These are phyloP conservation scores for Lactarius quietus DNA, from an alignment of 768 basidiomycete genomes.

Conservation along the genomic window DNA sequence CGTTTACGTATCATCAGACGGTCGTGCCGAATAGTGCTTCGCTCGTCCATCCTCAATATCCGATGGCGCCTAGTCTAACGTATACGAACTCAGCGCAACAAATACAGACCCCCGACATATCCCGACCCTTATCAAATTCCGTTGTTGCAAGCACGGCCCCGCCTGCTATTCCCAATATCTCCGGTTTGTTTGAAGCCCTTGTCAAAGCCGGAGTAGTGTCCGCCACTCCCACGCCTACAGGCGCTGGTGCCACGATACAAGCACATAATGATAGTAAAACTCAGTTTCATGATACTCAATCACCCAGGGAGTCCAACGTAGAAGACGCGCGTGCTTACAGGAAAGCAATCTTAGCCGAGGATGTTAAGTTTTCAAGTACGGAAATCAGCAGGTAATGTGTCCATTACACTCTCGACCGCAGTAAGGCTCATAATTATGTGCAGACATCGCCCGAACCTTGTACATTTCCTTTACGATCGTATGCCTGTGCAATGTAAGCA, in stretches of 20 bases:
- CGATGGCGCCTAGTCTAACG: slow-evolving; percentile 16
- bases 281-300: slow-evolving; percentile 35
- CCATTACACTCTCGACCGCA: background rate
- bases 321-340: slow-evolving; percentile 58
- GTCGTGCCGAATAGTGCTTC: slow-evolving; percentile 30
- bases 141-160: slow-evolving; percentile 26
- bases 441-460: slow-evolving; percentile 59
- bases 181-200: slow-evolving; percentile 61
- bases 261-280: slow-evolving; percentile 2
- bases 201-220: slow-evolving; percentile 78
- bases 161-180: slow-evolving; percentile 37
- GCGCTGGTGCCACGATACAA: slow-evolving; percentile 41
- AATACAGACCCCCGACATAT: slow-evolving; percentile 6
- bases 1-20: slow-evolving; percentile 31
- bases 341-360: slow-evolving; percentile 53
- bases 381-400: slow-evolving; percentile 62
- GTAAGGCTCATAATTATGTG: slow-evolving; percentile 3
- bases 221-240: slow-evolving; percentile 48
- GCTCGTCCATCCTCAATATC: slow-evolving; percentile 16
- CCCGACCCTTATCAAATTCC: slow-evolving; percentile 27
- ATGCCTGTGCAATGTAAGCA: slow-evolving; percentile 87
- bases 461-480: slow-evolving; percentile 68
- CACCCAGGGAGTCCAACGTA: slow-evolving; percentile 39
- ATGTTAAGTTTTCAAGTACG: slow-evolving; percentile 58
- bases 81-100: slow-evolving; percentile 17